Conservation (phyloP, 306 rosid species). For the Lithocarpus polystachyus region DNA sequence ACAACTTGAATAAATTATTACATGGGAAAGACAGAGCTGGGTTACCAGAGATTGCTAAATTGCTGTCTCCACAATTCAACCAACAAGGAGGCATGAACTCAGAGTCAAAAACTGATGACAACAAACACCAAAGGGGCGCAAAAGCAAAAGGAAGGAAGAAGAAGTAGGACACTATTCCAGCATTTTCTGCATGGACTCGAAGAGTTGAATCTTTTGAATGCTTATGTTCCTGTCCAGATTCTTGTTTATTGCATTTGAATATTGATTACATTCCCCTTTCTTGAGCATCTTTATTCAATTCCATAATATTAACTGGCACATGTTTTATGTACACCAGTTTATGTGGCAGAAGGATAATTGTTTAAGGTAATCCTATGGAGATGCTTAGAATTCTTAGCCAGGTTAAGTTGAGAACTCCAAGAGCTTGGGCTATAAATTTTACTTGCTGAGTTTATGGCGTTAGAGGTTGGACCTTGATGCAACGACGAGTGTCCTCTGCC, state of each 20-base stretch:
- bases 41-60: slow-evolving; percentile 24
- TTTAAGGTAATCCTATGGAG: not conserved
- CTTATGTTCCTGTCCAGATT: not conserved
- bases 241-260: not conserved
- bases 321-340: not conserved
- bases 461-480: too few relatives aligned
- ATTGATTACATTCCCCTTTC: not conserved
- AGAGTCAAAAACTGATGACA: not conserved
- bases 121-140: not conserved
- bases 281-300: not conserved
- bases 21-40: slow-evolving; percentile 33
- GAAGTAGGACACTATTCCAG: not conserved
- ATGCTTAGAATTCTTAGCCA: too few relatives aligned
- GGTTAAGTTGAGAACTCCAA: too few relatives aligned
- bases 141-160: not conserved
- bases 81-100: slow-evolving; percentile 15
- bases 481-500: too few relatives aligned
- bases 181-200: not conserved
- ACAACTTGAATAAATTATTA: slow-evolving; percentile 22
- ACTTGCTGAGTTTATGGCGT: too few relatives aligned
- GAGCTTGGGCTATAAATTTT: too few relatives aligned
- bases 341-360: not conserved
- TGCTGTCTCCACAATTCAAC: slow-evolving; percentile 36
- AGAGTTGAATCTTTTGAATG: not conserved
- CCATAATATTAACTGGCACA: not conserved